These are phyloP conservation scores for Tirmania nivea DNA, from an alignment of 495 filamentous ascomycete genomes.

Conservation along the genomic window DNA sequence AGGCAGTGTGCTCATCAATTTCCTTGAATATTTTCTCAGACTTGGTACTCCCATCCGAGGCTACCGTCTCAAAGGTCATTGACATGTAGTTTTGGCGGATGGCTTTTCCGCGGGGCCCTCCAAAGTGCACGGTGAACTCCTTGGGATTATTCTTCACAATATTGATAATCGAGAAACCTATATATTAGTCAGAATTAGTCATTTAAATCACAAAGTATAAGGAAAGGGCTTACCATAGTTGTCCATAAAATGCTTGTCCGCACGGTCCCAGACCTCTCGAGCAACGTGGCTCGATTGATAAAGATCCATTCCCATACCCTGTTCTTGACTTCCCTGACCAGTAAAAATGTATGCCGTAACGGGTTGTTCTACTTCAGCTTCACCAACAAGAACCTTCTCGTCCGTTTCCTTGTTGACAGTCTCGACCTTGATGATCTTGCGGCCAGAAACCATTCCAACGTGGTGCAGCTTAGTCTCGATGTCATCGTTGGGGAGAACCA, in stretches of 20 bases:
- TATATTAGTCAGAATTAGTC: slow-evolving; percentile 22
- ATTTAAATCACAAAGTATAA: neutral
- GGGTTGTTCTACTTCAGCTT: slow-evolving; percentile 98
- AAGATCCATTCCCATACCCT: slow-evolving; percentile 99
- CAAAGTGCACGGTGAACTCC: slow-evolving; percentile 96
- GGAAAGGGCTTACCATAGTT: slow-evolving; percentile 60
- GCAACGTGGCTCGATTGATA: slow-evolving; percentile 82
- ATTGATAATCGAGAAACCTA: slow-evolving; percentile 85
- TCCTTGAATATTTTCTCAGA: slow-evolving; percentile 99
- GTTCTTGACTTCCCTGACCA: slow-evolving; percentile 91
- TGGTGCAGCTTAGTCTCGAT: slow-evolving; percentile 87
- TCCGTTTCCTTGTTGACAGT: slow-evolving; percentile 81
- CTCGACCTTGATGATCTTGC: slow-evolving; percentile 98
- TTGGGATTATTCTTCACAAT: slow-evolving; percentile 99
- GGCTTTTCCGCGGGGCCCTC: slow-evolving; percentile 84
- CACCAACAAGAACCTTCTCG: slow-evolving; percentile 81
- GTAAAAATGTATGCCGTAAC: slow-evolving; percentile 95
- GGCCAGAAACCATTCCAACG: slow-evolving; percentile 90
- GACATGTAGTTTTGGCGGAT: slow-evolving; percentile 98
- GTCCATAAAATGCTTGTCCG: slow-evolving; percentile 93
- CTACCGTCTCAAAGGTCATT: slow-evolving; percentile 97
- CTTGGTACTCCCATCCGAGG: slow-evolving; percentile 72
- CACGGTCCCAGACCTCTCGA: slow-evolving; percentile 93
- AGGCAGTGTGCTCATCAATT: slow-evolving; percentile 70
- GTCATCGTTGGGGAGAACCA: slow-evolving; percentile 92